Evolutionary conservation across 192 early-diverging fungal species (phyloP), one percentile per base, ranked within the genome.

Genomic region (Diversispora epigaea): DNA sequence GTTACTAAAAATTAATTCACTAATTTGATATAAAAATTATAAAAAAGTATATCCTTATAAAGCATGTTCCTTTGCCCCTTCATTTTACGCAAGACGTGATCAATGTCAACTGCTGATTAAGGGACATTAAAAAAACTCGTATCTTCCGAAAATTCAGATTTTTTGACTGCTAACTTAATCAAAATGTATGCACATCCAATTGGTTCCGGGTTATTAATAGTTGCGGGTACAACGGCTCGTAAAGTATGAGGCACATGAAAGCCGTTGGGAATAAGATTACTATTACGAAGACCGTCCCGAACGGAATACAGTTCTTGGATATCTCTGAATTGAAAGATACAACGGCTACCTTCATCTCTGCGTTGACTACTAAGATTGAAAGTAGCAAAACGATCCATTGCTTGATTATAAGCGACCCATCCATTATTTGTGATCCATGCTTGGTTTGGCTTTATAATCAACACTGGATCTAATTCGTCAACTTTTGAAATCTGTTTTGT

Each of bases 401-500:
- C 41, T 3, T 41, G 10, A 45, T 66, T 46, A 19, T 11, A 66
- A 22, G n/a, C 64, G 19, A 22, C 39, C 64, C 11, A 66, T n/a
- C 64, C 41, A 3, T 66, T 21, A 19, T 41, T 46, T 46, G 17
- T 19, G 17, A 46, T 6, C 64, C 64, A 66, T 22, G 17, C 6
- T 46, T n/a, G 17, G 41, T 66, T 66, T 66, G 41, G 64, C 41
- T 11, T 66, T 44, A 66, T 66, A 45, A 41, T 7, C 8, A 66
- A 44, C 21, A 66, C 1, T 12, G 64, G 40, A 40, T 66, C 64
- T 44, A 44, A 44, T 44, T 66, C 43, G 14, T 66, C 64, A 46
- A 40, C 43, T 5, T 66, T 66, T 22, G 41, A 66, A 66, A 66
- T 45, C 15, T 66, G 64, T 39, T 66, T 66, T 14, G 39, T 21